Evolutionary conservation across 2,329 filamentous ascomycete genomes (phyloP), one percentile per base, ranked within the genome.

Genomic region (Curvularia sp.): DNA sequence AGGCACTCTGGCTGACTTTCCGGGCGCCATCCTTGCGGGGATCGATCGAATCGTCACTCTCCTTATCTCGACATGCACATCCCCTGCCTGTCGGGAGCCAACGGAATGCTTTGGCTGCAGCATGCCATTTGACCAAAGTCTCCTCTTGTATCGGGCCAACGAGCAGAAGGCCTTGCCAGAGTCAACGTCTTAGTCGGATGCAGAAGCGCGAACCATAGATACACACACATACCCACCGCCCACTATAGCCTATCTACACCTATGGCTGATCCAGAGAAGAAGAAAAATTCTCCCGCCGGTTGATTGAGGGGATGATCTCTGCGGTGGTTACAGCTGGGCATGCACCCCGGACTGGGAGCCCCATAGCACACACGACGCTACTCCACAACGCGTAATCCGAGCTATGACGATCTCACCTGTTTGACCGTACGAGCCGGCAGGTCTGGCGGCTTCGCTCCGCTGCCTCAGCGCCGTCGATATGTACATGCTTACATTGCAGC

Each of bases 271-370:
- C 43, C 43, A 28, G 19, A 23, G 9, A 19, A 39, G n/a, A 10
- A 19, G 9, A 28, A 46, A 46, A 46, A 18, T 47, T 55, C 19
- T 53, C 48, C 57, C 47, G 49, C 46, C 53, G 47, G 53, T 47
- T 38, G 48, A 49, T 47, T 55, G 45, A 43, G 18, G 18, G 53
- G 57, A 43, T 55, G 46, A 55, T 50, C 39, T 55, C 34, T 49
- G 43, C 43, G 39, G 32, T 25, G 39, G 19, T 13, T 55, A 43
- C 56, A 28, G 28, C 54, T 55, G 55, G 49, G 49, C 59, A 66
- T 68, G 68, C 65, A 70, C 68, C 66, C 68, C 68, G 57, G 68
- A 70, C 59, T 66, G 59, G 59, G 59, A 69, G 59, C 57, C 57
- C 59, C 62, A 61, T 49, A 48, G 54, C 49, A 42, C 36, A 38